phyloP scores from a whole-genome alignment of 208 protist genomes.

The Leishmania arabica region DNA sequence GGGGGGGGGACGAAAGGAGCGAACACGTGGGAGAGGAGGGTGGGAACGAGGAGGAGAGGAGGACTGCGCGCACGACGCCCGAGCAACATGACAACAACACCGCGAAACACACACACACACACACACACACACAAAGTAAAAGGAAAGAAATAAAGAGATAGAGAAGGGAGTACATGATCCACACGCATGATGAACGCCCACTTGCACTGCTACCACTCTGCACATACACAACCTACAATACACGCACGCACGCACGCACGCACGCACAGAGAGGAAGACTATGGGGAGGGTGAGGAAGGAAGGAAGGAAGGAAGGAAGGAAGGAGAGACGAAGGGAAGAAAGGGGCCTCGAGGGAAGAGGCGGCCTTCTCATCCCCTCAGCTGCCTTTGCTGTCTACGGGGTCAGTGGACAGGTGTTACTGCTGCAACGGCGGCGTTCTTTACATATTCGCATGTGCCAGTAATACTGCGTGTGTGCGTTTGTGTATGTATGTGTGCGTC shows the following conservation, averaged over 20 bases:
- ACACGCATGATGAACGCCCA: not conserved
- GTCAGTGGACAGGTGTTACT: not conserved
- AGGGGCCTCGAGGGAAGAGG: not conserved
- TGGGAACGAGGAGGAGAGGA: not conserved
- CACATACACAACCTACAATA: conserved; percentile 1
- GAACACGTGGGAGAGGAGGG: not conserved
- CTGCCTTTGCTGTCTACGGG: not conserved
- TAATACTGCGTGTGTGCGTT: not conserved
- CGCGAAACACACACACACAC: too few relatives aligned
- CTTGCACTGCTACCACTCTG: not conserved
- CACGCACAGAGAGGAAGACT: too few relatives aligned
- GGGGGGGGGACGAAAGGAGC: not conserved
- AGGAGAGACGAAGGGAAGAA: not conserved
- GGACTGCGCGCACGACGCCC: not conserved
- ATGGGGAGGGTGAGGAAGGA: not conserved
- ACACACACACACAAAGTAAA: not conserved
- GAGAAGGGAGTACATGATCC: not conserved
- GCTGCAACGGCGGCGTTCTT: not conserved
- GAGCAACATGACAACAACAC: not conserved
- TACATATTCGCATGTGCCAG: not conserved
- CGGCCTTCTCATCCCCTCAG: not conserved
- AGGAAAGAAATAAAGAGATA: not conserved
- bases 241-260: not conserved
- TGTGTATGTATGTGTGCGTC: too few relatives aligned
- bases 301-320: not conserved